Conservation (phyloP, 805 yeast species). For the Yarrowia hollandica region DNA sequence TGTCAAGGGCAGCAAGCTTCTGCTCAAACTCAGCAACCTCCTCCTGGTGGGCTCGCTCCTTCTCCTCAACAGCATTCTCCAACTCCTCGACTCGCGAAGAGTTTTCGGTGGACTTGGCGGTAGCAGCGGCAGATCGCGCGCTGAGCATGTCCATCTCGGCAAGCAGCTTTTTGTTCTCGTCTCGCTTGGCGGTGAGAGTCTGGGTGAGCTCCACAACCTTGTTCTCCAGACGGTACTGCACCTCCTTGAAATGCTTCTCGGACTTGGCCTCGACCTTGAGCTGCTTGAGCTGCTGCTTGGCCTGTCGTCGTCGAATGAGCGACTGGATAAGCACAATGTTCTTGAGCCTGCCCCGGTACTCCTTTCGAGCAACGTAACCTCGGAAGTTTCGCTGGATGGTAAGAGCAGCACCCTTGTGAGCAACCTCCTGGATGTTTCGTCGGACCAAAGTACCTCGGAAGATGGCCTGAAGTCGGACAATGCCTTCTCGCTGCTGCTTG, state of each 20-base stretch:
- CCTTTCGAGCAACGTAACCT: conserved; percentile 61
- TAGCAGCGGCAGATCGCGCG: conserved; percentile 31
- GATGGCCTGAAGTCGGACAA: conserved; percentile 58
- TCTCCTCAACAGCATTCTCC: conserved; percentile 37
- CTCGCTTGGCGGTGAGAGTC: conserved; percentile 71
- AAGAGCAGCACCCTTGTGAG: conserved; percentile 63
- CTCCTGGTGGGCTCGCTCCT: conserved; percentile 31
- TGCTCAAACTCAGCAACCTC: conserved; percentile 33
- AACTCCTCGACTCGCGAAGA: conserved; percentile 34
- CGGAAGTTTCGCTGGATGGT: conserved; percentile 73
- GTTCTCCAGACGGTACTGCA: conserved; percentile 89
- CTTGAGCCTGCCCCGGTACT: conserved; percentile 49
- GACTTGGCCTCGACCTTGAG: conserved; percentile 89
- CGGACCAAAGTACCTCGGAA: conserved; percentile 55
- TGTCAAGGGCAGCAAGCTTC: conserved; percentile 35
- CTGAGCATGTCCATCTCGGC: conserved; percentile 51
- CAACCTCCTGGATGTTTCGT: conserved; percentile 50
- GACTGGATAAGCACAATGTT: conserved; percentile 76
- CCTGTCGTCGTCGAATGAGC: conserved; percentile 71
- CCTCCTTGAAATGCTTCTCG: conserved; percentile 84
- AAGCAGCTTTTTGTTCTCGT: conserved; percentile 74
- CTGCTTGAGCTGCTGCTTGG: conserved; percentile 60
- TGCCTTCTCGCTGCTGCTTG: conserved; percentile 52
- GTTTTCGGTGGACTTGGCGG: conserved; percentile 21
- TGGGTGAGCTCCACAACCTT: conserved; percentile 97